A percentile compares a stretch with the other conserved stretches of the same genome.
Conservation (phyloP, 2,329 filamentous ascomycete genomes). For the Thielaviopsis punctulata region DNA sequence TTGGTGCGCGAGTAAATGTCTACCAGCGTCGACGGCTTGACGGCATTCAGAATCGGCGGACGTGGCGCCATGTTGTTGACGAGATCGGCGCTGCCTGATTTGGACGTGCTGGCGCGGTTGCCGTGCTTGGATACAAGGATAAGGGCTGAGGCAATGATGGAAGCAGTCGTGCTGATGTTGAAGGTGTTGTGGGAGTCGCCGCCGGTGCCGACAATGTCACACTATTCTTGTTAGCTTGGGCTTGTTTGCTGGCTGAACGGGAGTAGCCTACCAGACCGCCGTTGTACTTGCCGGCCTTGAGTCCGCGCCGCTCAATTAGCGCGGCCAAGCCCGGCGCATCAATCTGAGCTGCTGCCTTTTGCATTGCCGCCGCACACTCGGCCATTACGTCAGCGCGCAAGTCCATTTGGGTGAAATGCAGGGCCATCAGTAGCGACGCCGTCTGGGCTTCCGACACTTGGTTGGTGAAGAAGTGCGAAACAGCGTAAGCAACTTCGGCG, state of each 20-base stretch:
- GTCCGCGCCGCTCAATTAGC: constrained; percentile 42
- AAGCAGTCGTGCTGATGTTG: constrained; percentile 92
- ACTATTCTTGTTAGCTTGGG: constrained; percentile 22
- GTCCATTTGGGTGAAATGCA: constrained; percentile 84
- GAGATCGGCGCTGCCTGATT: constrained; percentile 87
- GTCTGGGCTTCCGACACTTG: constrained; percentile 76
- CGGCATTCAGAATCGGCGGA: constrained; percentile 55
- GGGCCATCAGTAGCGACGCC: constrained; percentile 69
- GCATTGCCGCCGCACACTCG: constrained; percentile 70
- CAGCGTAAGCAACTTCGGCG: constrained; percentile 72
- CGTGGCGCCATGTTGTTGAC: constrained; percentile 57
- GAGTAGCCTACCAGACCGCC: constrained; percentile 62
- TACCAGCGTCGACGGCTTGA: constrained; percentile 54
- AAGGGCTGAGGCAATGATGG: constrained; percentile 74
- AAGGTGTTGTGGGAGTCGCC: constrained; percentile 95
- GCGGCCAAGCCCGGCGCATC: constrained; percentile 44
- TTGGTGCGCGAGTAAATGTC: constrained; percentile 64
- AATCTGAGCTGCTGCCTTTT: constrained; percentile 56
- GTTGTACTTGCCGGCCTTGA: constrained; percentile 54
- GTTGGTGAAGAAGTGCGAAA: constrained; percentile 83
- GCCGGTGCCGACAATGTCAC: constrained; percentile 94
- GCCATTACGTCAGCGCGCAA: constrained; percentile 71
- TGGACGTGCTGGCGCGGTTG: constrained; percentile 86
- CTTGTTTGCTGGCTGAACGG: too few species aligned
- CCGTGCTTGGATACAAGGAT: constrained; percentile 87